Evolutionary conservation across 1,284 basidiomycete species (phyloP).

Genomic region (Coniferiporia weirii): DNA sequence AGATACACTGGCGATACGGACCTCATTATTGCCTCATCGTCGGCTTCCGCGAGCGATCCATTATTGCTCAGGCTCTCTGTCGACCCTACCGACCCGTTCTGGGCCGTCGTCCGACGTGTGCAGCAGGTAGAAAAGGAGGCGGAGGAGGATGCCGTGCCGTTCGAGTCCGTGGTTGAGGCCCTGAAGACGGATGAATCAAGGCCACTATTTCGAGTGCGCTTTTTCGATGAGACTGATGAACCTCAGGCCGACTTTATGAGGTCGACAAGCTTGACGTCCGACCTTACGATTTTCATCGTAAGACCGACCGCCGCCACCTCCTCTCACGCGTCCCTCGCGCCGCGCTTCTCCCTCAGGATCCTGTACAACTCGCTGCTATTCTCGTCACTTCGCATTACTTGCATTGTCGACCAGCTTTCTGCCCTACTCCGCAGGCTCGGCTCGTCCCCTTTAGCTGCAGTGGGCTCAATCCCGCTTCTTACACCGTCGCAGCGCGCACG

Average conservation of each 20-base stretch:
- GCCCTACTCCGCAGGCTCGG: constrained; percentile 74
- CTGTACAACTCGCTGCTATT: constrained; percentile 96
- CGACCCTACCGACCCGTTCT: constrained; percentile 87
- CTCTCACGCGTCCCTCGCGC: constrained; percentile 67
- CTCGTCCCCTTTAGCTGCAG: constrained; percentile 51
- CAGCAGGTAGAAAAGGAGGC: constrained; percentile 86
- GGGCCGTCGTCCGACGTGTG: constrained; percentile 83
- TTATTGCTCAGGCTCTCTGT: constrained; percentile 83
- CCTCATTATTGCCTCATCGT: constrained; percentile 89
- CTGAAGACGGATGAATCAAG: constrained; percentile 56
- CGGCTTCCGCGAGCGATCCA: constrained; percentile 72
- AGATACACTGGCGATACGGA: constrained; percentile 96
- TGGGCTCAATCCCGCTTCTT: constrained; percentile 79
- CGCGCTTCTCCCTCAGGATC: constrained; percentile 79
- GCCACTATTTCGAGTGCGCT: constrained; percentile 89
- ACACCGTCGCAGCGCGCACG: constrained; percentile 66
- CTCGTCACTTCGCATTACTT: constrained; percentile 71
- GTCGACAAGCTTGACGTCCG: constrained; percentile 81
- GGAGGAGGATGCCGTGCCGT: constrained; percentile 78
- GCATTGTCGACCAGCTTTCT: constrained; percentile 84
- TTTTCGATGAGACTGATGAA: constrained; percentile 88
- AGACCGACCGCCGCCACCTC: constrained; percentile 51
- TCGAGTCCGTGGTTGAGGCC: constrained; percentile 75
- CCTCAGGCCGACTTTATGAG: constrained; percentile 72
- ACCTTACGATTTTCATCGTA: constrained; percentile 82